Conservation (phyloP, 2,329 filamentous ascomycete genomes). For the Cryphonectria parasitica region DNA sequence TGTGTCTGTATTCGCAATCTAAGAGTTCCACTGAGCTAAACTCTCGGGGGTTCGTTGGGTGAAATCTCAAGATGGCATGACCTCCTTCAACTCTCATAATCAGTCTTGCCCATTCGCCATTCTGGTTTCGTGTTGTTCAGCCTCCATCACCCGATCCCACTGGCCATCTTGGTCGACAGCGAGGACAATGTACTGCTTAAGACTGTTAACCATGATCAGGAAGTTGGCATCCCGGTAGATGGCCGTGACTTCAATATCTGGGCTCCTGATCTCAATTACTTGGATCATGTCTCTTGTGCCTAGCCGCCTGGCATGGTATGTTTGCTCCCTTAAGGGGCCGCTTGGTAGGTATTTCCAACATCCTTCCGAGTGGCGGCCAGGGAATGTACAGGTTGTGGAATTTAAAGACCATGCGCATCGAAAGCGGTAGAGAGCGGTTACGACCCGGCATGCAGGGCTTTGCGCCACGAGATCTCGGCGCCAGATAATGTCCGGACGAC, state of each 20-base stretch:
- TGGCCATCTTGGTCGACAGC: constrained; percentile 13
- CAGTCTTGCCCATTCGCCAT: background rate
- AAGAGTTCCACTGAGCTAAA: background rate
- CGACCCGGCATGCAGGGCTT: background rate
- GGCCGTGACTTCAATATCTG: too few species aligned
- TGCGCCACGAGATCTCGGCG: background rate
- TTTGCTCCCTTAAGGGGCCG: too few species aligned
- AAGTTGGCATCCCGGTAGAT: constrained; percentile 20
- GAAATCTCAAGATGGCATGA: background rate
- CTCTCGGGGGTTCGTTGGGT: background rate
- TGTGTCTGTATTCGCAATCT: background rate
- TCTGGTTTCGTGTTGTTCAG: background rate
- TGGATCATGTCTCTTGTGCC: too few species aligned
- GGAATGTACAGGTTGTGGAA: background rate
- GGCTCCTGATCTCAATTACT: too few species aligned
- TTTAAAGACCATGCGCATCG: background rate
- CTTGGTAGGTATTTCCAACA: background rate
- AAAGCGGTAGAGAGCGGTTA: background rate
- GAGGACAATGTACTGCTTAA: constrained; percentile 5
- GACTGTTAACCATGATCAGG: background rate
- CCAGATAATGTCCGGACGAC: background rate
- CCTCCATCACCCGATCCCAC: background rate
- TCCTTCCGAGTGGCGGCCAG: background rate
- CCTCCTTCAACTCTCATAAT: background rate
- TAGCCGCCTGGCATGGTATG: too few species aligned